Evolutionary conservation across 805 yeast genomes (phyloP), one percentile per base, ranked within the genome.

Genomic region (Wickerhamiella alocasiicola): DNA sequence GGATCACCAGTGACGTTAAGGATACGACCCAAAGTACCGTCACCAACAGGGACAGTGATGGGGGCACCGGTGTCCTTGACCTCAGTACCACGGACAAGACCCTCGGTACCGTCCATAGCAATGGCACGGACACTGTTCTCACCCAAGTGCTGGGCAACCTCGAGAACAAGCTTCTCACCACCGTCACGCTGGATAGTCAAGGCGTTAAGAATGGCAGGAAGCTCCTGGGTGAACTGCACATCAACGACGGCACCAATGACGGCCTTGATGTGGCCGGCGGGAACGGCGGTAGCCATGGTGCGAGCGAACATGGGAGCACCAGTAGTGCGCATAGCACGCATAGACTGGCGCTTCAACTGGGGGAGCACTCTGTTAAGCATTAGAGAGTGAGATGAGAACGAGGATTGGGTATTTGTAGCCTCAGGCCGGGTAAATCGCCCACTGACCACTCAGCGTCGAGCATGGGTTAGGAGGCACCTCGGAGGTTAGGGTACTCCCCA

Each of bases 81-180:
- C 47, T 71, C 44, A 62, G 81, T 78, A 68, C 98, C 98, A 78
- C 98, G 88, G 60, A 85, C 95, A 63, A 91, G 79, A 84, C 98
- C 98, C 71, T 88, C 97, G 58, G 98, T 91, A 83, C 97, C 97
- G 70, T 91, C 98, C 98, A 91, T 91, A 65, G 98, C 97, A 81
- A 91, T 91, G 66, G 98, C 81, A 81, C 98, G 88, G 67, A 91
- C 97, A 59, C 97, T 81, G 82, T 85, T 85, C 76, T 91, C 97
- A 77, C 98, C 98, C 69, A 91, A 78, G 72, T 91, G 98, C 76
- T 91, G 98, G 61, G 98, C 91, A 59, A 91, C 98, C 74, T 91
- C 98, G 61, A 91, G 78, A 54, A 91, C 85, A 64, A 91, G 78
- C 61, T 74, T 74, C 54, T 67, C 67, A 59, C 85, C 87, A 54